Base-by-base conservation (phyloP, 495 filamentous ascomycete species). In the Mycothermus thermophilus region DNA sequence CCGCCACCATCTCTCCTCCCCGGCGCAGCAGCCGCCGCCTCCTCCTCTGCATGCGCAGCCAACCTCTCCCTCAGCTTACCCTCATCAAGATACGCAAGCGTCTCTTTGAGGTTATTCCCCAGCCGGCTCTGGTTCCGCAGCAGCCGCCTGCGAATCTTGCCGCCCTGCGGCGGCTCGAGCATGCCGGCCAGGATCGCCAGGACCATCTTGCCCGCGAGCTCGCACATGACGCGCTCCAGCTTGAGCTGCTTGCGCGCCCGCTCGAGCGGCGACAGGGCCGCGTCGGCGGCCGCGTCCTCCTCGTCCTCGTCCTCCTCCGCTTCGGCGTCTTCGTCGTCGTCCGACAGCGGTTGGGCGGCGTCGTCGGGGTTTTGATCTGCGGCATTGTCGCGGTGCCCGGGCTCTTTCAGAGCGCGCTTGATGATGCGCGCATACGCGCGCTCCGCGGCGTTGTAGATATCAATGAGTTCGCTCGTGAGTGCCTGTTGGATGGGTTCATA, bases 171-270 rank as follows among this genome's bases (percentile, higher is more conserved):
- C 11, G 65, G 59, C 41, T 93, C 84, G 28, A 93, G 52, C 12
- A 80, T 71, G 25, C 75, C 72, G 7, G 74, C 83, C 4, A 82
- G 63, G 16, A 92, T 72, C 1, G 77, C 77, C 15, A 92, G 64
- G 7, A 94, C 82, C 22, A 90, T 67, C 44, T 85, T 86, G 25
- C 79, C 78, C 4, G 86, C 74, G 3, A 93, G 63, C 44, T 83
- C 80, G 58, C 88, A 95, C 0, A 96, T 65, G 12, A 75, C 70
- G 46, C 87, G 74, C 51, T 96, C 88, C 2, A 82, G 72, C 24
- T 82, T 59, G 10, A 93, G 60, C 33, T 74, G 69, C 15, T 68
- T 67, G 9, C 66, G 67, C 32, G 71, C 62, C 13, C 66, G 66
- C 38, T 77, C 71, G 18, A 55, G 59, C 6, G 66, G 67, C 8